Evolutionary conservation across 805 yeast species (phyloP), one percentile per base, ranked within the genome.

Genomic region (Myxozyma kluyveri): DNA sequence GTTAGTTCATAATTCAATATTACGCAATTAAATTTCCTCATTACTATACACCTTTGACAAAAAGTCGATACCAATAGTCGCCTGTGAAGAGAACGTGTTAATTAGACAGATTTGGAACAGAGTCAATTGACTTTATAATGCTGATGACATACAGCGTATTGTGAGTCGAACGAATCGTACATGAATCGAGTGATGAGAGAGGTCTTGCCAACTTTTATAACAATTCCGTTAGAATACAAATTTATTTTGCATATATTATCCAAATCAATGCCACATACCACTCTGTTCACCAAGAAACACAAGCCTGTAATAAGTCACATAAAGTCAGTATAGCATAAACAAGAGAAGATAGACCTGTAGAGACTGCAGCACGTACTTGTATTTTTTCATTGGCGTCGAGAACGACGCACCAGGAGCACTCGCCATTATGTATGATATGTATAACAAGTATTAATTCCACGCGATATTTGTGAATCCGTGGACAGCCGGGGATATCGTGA

Each of bases 261-360:
- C 33, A 9, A 14, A 29, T 29, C 33, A 9, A 14, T 10, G 3
- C 33, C 35, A 69, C 79, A 47, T 72, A 75, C 85, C 86, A 65
- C 93, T 88, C 69, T 88, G 96, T 69, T 91, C 99, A n/a, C 99
- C 99, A 33, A 91, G 76, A 68, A 91, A 93, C 32, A 91, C 98
- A 51, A 91, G 87, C 72, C 93, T 91, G 68, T 83, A 85, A 68
- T 3, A 27, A 27, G 23, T 22, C 21, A n/a, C n/a, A n/a, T n/a
- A n/a, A n/a, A n/a, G n/a, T n/a, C n/a, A n/a, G n/a, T n/a, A n/a
- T n/a, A n/a, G n/a, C n/a, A n/a, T n/a, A n/a, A n/a, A n/a, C n/a
- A n/a, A n/a, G n/a, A n/a, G n/a, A n/a, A n/a, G n/a, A n/a, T n/a
- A n/a, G n/a, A n/a, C n/a, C n/a, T n/a, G n/a, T n/a, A n/a, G n/a